Percentiles rank a stretch among this genome's conserved stretches.
Conservation (phyloP, 495 filamentous ascomycete genomes). For the Aspergillus cavernicola region DNA sequence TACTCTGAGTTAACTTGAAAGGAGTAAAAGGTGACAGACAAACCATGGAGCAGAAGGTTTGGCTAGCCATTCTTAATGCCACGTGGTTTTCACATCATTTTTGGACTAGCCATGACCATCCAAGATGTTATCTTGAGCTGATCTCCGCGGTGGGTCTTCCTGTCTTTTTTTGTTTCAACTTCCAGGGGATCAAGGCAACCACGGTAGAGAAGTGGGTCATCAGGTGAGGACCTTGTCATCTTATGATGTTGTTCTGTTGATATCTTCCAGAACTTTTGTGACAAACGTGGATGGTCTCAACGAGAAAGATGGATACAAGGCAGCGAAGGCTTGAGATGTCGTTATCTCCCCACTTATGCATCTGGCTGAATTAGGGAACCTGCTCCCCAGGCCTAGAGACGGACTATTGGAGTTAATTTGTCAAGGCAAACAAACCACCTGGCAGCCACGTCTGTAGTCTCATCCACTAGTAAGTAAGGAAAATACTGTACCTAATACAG, state of each 20-base stretch:
- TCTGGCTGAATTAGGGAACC: conserved; percentile 1
- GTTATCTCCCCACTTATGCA: conserved; percentile 8
- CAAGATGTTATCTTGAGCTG: neutral
- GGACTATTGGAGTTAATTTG: neutral
- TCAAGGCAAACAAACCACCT: conserved; percentile 3
- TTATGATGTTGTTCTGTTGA: too few relatives aligned
- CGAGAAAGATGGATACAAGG: too few relatives aligned
- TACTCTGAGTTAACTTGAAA: too few relatives aligned
- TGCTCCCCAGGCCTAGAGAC: neutral
- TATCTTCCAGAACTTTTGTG: too few relatives aligned
- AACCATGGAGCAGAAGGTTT: conserved; percentile 12
- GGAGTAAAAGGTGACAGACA: neutral
- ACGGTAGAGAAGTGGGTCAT: too few relatives aligned
- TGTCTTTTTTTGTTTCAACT: too few relatives aligned
- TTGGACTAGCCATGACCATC: neutral
- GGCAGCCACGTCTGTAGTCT: neutral
- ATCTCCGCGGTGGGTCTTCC: too few relatives aligned
- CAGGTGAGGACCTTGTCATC: too few relatives aligned
- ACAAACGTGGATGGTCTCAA: too few relatives aligned
- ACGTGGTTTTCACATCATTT: conserved; percentile 6
- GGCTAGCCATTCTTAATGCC: conserved; percentile 14
- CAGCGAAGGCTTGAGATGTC: neutral
- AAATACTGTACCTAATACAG: too few relatives aligned
- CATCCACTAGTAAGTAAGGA: too few relatives aligned
- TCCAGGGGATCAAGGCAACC: too few relatives aligned